Base-by-base conservation (phyloP, 352 stramenopile genomes). In the Globisporangium rhizosaccharum region DNA sequence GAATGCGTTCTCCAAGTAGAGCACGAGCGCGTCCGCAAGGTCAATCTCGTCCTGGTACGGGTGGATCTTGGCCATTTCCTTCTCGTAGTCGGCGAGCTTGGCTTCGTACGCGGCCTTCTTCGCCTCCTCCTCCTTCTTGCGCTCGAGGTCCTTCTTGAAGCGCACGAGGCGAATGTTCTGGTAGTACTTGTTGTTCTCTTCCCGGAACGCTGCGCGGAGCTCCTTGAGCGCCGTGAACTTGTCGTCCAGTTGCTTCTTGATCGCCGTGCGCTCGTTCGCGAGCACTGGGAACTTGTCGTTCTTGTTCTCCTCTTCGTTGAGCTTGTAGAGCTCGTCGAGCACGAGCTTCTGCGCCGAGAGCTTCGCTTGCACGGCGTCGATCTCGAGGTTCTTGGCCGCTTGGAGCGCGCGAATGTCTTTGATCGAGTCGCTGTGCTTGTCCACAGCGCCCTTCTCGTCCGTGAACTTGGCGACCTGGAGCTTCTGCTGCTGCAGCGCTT, bases 41-140 rank as follows among this genome's bases (percentile, higher is more conserved):
- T 95, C 89, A 79, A 98, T 95, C 67, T 99, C 94, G 65, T 98
- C 91, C 75, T 98, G 94, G 72, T 97, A 98, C 37, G 94, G 93
- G 73, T 96, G 93, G 71, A 98, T 97, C 77, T 98, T 97, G 59
- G 89, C 72, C 72, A 98, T 91, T 68, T 98, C 95, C 66, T 96
- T 90, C 67, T 98, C 93, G 72, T 98, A 98, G 61, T 97, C 81
- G n/a, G 96, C 86, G 62, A 98, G 86, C 75, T 98, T 98, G 65
- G 93, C 90, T 51, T 97, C 93, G 59, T 96, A 96, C 61, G 97
- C 82, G 46, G 82, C 75, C 61, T 88, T 85, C 61, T 85, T 85
- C 30, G 57, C 69, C 30, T 89, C 82, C 53, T 94, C 82, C 64
- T 94, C 79, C 69, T 87, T 86, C 71, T 94, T 81, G 61, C 78